Evolutionary conservation across 2,329 filamentous ascomycete genomes (phyloP).

Genomic region (Arthrinium puccinioides): DNA sequence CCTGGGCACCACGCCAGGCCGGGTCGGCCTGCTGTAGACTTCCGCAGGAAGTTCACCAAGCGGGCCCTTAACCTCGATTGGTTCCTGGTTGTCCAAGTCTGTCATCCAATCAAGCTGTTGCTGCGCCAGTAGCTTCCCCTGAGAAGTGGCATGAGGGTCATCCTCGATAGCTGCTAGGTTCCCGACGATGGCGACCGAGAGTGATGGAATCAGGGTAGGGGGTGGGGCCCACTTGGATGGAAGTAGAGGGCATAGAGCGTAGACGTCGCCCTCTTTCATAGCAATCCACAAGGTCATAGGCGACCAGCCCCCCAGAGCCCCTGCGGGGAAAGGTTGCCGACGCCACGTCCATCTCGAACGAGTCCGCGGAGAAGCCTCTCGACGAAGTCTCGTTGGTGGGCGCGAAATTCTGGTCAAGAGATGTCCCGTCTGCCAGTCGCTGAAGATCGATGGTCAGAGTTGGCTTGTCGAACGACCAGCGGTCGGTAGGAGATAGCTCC

Average conservation of each 20-base stretch:
- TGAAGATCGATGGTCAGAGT: constrained; percentile 80
- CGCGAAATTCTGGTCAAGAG: constrained; percentile 73
- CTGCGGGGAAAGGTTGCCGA: constrained; percentile 70
- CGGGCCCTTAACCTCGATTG: constrained; percentile 42
- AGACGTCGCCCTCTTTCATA: constrained; percentile 91
- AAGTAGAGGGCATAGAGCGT: constrained; percentile 84
- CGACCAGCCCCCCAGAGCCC: constrained; percentile 76
- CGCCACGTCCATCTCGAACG: constrained; percentile 88
- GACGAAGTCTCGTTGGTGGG: constrained; percentile 67
- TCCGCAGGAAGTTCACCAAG: constrained; percentile 43
- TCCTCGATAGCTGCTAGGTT: constrained; percentile 59
- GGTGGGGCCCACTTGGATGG: constrained; percentile 80
- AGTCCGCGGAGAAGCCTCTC: constrained; percentile 81
- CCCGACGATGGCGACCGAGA: constrained; percentile 76
- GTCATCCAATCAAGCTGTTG: constrained; percentile 64
- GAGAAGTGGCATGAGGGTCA: constrained; percentile 44
- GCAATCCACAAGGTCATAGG: constrained; percentile 95
- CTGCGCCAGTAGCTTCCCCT: constrained; percentile 50
- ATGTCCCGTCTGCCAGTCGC: constrained; percentile 80
- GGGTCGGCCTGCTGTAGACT: constrained; percentile 48
- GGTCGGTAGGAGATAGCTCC: constrained; percentile 78
- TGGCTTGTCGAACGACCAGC: constrained; percentile 81
- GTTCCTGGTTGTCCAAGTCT: constrained; percentile 57
- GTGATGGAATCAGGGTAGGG: constrained; percentile 68
- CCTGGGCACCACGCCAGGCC: constrained; percentile 50